These are phyloP conservation scores for Solanum microdontum DNA, from an alignment of 257 asterid genomes.

Conservation along the genomic window DNA sequence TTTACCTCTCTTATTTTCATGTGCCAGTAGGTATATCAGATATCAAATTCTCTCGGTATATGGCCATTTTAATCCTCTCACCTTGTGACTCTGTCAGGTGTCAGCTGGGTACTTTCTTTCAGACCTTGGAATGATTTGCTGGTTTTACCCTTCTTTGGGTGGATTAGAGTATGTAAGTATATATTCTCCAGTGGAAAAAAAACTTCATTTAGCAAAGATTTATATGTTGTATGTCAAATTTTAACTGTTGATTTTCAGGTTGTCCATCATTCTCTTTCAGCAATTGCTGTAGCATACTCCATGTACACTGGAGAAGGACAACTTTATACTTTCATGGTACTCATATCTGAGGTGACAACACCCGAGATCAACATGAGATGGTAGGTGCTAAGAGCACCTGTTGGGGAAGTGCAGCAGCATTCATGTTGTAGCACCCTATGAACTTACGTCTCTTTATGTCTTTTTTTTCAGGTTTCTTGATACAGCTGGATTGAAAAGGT, in stretches of 20 bases:
- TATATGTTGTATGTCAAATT: slow-evolving; percentile 1
- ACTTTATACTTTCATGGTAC: slow-evolving; percentile 95
- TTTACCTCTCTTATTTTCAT: not conserved
- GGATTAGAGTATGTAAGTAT: slow-evolving; percentile 88
- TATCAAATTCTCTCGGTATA: not conserved
- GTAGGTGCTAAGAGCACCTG: slow-evolving; percentile 22
- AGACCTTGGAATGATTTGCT: slow-evolving; percentile 92
- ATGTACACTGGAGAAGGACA: slow-evolving; percentile 90
- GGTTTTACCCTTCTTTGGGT: slow-evolving; percentile 89
- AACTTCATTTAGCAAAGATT: not conserved
- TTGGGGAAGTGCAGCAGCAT: not conserved
- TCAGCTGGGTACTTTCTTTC: slow-evolving; percentile 86
- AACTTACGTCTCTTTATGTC: slow-evolving; percentile 14
- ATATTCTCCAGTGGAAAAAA: not conserved
- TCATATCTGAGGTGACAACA: slow-evolving; percentile 88
- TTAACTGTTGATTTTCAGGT: slow-evolving; percentile 51
- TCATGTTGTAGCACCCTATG: not conserved
- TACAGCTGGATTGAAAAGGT: slow-evolving; percentile 75
- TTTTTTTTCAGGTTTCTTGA: slow-evolving; percentile 68
- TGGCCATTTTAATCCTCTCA: not conserved
- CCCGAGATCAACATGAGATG: slow-evolving; percentile 93
- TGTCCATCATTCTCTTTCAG: slow-evolving; percentile 89
- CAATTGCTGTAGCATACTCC: slow-evolving; percentile 80
- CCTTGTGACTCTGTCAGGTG: slow-evolving; percentile 28
- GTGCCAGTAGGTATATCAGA: not conserved